Evolutionary conservation across 2,329 filamentous ascomycete genomes (phyloP), one percentile per base, ranked within the genome.

Genomic region (Fusarium sp.): DNA sequence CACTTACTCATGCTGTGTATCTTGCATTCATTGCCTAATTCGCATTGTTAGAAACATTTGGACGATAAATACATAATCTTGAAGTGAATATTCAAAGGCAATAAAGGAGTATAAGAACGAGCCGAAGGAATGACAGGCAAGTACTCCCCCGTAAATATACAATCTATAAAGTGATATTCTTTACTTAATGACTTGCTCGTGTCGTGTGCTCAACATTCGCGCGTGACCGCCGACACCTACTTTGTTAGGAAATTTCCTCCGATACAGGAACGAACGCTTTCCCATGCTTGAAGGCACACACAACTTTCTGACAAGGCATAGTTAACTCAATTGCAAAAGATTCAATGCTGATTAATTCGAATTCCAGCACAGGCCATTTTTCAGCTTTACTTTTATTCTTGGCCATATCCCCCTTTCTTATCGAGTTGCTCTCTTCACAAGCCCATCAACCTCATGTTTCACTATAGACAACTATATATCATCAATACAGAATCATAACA

Each of bases 181-280:
- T 27, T 27, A 27, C 27, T 27, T 27, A 27, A 27, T 27, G 27
- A 27, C 27, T 27, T 27, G 27, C 27, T 50, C 24, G 16, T 27
- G 14, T 27, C 18, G 42, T 14, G 14, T 45, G 20, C 20, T 2
- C 20, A 45, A 16, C 42, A 45, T 47, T 29, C 29, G 13, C 29
- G 14, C 52, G 29, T 34, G 34, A 57, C 52, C n/a, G 52, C 52
- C 31, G 52, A 35, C 52, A 37, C 52, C 29, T 57, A 22, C 52
- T 37, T 37, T 22, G 20, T 24, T 57, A 57, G 52, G 31, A 57
- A 57, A 27, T 18, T 11, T 20, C 11, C 18, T 59, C 56, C 56
- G 56, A 59, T 40, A 59, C 35, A 59, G 56, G 56, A 59, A 38
- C 24, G 56, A 59, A 38, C 24, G 31, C 31, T 37, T 37, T 57